These are phyloP conservation scores for Omphalea diandra DNA, from an alignment of 441 rosid species.

Conservation along the genomic window DNA sequence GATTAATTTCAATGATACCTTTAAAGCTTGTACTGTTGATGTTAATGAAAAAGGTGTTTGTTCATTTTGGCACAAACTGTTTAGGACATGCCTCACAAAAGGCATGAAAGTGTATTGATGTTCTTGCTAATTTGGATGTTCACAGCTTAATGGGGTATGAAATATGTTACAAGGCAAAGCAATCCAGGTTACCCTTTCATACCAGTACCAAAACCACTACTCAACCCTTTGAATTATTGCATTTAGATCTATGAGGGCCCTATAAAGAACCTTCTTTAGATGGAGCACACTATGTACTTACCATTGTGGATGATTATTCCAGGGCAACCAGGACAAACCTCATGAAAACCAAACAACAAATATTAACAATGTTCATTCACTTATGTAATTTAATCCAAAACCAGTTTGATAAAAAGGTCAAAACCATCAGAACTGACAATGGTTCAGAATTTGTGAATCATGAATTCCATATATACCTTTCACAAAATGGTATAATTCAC, in stretches of 20 bases:
- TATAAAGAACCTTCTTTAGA: not conserved
- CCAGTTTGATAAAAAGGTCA: not conserved
- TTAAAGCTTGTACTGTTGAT: too few relatives aligned
- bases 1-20: too few relatives aligned
- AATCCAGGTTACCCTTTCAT: not conserved
- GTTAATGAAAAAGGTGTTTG: too few relatives aligned
- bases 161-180: not conserved
- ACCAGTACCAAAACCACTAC: not conserved
- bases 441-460: not conserved
- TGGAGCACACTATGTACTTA: not conserved
- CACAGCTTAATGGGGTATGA: too few relatives aligned
- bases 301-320: not conserved
- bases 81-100: not conserved
- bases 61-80: too few relatives aligned
- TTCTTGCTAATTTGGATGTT: too few relatives aligned
- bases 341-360: not conserved
- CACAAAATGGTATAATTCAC: too few relatives aligned
- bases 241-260: not conserved
- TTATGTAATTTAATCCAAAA: not conserved
- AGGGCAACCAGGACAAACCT: not conserved
- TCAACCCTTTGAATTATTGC: not conserved
- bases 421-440: not conserved
- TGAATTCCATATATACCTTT: fast-evolving
- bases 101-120: not conserved
- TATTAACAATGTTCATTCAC: too few relatives aligned